Percentiles rank a stretch among this genome's conserved stretches.
Conservation (phyloP, 2,329 filamentous ascomycete species). For the Trichothecium roseum region DNA sequence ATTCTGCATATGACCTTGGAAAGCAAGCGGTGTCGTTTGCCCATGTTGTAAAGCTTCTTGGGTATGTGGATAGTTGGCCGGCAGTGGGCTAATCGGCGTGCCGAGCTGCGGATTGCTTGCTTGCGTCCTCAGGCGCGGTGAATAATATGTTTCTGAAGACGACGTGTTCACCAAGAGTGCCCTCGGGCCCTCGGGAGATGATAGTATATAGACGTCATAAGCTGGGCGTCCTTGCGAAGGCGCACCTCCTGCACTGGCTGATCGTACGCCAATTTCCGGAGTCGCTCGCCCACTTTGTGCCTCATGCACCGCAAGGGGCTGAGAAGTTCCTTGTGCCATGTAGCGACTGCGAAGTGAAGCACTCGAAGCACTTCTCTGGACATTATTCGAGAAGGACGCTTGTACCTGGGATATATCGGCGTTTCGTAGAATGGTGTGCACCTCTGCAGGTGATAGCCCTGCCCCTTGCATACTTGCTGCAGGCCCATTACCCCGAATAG, state of each 20-base stretch:
- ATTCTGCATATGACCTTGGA: conserved; percentile 7
- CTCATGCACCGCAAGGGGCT: background rate
- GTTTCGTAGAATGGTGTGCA: conserved; percentile 33
- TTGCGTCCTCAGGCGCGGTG: conserved; percentile 24
- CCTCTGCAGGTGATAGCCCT: conserved; percentile 27
- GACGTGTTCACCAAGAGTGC: conserved; percentile 45
- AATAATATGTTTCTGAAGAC: conserved; percentile 39
- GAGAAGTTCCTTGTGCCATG: conserved; percentile 6
- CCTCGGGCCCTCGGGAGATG: conserved; percentile 48
- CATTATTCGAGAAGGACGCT: conserved; percentile 30
- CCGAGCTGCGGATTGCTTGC: conserved; percentile 16
- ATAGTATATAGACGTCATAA: conserved; percentile 49
- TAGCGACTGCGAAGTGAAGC: conserved; percentile 28
- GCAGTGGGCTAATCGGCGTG: conserved; percentile 3
- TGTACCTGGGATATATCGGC: conserved; percentile 35
- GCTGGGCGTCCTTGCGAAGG: conserved; percentile 16
- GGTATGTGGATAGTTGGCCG: conserved; percentile 1
- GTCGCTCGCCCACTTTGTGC: conserved; percentile 35
- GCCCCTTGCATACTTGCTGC: conserved; percentile 11
- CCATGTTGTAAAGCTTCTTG: background rate
- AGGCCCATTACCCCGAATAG: conserved; percentile 13
- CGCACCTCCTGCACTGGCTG: conserved; percentile 17
- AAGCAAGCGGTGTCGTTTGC: background rate
- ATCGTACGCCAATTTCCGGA: conserved; percentile 28
- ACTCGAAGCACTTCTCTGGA: conserved; percentile 37